Evolutionary conservation across 805 yeast genomes (phyloP), one percentile per base, ranked within the genome.

Genomic region (Zygoascus tannicola): DNA sequence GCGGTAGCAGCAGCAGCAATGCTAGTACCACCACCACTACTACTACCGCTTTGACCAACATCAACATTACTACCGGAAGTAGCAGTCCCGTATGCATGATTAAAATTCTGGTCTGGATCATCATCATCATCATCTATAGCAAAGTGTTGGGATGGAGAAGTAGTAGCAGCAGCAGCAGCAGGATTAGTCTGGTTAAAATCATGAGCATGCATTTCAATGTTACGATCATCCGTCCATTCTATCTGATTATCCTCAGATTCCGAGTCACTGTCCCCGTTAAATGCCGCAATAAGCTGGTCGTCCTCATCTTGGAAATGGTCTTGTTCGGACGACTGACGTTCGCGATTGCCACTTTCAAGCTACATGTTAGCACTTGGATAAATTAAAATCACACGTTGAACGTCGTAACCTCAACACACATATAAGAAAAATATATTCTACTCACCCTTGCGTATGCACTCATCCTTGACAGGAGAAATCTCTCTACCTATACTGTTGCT

Each of bases 201-300:
- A 2, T 23, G 21, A 4, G 40, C 3, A 23, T 3, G 16, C 32
- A 22, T 22, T n/a, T 26, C 32, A 15, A 41, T 22, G 23, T 40
- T 28, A 19, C 47, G 10, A 32, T 45, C 48, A 33, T 42, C 46
- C 16, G 37, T 30, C 44, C 48, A 41, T 4, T 43, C 49, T 10
- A 28, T 28, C 8, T 21, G 34, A n/a, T 35, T 47, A 35, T 30
- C 35, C 16, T 49, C 56, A 30, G 32, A 42, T 3, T 51, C 56
- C 12, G 38, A 19, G 15, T 53, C 56, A 10, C 41, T 36, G 44
- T 48, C 50, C 28, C 36, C 38, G 30, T 43, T 51, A 33, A 55
- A 55, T 4, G 57, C 53, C 8, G 43, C 46, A 14, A 53, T 39
- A 19, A 55, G 47, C 20, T 51, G 50, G 36, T 37, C 40, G 20